These are phyloP conservation scores for Ascochyta lentis DNA, from an alignment of 2,329 filamentous ascomycete genomes.

Conservation along the genomic window DNA sequence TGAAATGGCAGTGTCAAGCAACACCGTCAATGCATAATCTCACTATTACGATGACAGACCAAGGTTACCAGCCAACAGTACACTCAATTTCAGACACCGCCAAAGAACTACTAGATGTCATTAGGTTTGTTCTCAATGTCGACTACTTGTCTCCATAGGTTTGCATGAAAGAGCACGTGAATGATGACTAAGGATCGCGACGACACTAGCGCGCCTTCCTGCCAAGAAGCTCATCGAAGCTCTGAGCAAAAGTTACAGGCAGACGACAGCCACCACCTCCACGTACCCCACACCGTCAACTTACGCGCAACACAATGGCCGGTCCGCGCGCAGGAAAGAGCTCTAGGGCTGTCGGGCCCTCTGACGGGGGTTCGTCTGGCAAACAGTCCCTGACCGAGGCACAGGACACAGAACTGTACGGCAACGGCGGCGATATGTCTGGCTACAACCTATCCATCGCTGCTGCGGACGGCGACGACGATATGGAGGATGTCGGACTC, in stretches of 20 bases:
- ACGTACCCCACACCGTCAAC: constrained; percentile 15
- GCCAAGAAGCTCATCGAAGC: constrained; percentile 18
- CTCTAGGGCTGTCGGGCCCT: constrained; percentile 78
- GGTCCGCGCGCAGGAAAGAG: constrained; percentile 65
- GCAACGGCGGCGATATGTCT: constrained; percentile 76
- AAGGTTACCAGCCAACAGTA: neutral
- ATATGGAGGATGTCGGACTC: constrained; percentile 73
- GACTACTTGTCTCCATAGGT: neutral
- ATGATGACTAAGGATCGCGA: constrained; percentile 3
- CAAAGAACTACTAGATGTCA: neutral
- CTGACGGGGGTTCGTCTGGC: constrained; percentile 79
- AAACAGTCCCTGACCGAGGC: constrained; percentile 91
- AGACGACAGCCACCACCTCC: constrained; percentile 4
- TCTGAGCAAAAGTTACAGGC: constrained; percentile 13
- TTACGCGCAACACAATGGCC: constrained; percentile 43
- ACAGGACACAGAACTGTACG: constrained; percentile 87
- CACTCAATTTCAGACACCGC: neutral
- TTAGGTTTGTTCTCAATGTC: neutral
- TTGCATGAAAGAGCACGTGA: neutral
- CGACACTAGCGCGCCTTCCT: constrained; percentile 9
- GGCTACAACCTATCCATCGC: constrained; percentile 93
- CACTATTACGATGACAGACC: too few relatives aligned
- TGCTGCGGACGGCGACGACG: constrained; percentile 76
- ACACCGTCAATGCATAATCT: too few relatives aligned
- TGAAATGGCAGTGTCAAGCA: neutral